A percentile compares a stretch with the other conserved stretches of the same genome.
Conservation (phyloP, 169 alveolate genomes). For the Theileria equi region DNA sequence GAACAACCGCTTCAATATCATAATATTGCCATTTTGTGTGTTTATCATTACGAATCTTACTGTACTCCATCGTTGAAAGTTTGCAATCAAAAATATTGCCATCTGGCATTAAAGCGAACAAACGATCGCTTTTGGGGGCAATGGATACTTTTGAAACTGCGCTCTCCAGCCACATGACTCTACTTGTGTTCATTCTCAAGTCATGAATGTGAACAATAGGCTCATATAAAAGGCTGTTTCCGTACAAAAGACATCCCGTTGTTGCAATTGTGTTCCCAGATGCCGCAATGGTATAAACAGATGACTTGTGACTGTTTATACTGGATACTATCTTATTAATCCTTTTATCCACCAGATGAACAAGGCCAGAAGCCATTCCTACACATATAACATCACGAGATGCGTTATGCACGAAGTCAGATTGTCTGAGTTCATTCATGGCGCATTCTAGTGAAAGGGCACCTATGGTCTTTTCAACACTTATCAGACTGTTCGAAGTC, state of each 20-base stretch:
- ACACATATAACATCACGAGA: slow-evolving; percentile 37
- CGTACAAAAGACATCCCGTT: slow-evolving; percentile 43
- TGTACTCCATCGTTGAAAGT: slow-evolving; percentile 22
- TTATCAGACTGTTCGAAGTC: background rate
- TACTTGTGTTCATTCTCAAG: slow-evolving; percentile 31
- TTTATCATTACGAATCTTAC: background rate
- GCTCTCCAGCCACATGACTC: slow-evolving; percentile 21
- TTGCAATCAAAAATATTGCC: slow-evolving; percentile 44
- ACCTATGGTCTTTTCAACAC: slow-evolving; percentile 32
- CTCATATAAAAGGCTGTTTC: slow-evolving; percentile 25
- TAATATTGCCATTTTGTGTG: slow-evolving; percentile 7
- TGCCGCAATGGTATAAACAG: slow-evolving; percentile 46
- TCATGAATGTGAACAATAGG: slow-evolving; percentile 58
- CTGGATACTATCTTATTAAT: slow-evolving; percentile 45
- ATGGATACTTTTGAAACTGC: slow-evolving; percentile 29
- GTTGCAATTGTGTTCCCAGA: slow-evolving; percentile 39
- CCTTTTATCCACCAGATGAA: slow-evolving; percentile 53
- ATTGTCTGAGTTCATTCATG: background rate
- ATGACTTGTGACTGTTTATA: slow-evolving; percentile 12
- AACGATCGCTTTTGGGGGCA: slow-evolving; percentile 24
- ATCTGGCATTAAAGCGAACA: slow-evolving; percentile 38
- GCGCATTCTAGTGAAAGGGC: slow-evolving; percentile 41
- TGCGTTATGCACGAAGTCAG: background rate
- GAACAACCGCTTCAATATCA: slow-evolving; percentile 24
- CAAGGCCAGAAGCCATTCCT: slow-evolving; percentile 60